phyloP scores from a whole-genome alignment of 176 grass and related monocot genomes.

The Aechmea fasciata region DNA sequence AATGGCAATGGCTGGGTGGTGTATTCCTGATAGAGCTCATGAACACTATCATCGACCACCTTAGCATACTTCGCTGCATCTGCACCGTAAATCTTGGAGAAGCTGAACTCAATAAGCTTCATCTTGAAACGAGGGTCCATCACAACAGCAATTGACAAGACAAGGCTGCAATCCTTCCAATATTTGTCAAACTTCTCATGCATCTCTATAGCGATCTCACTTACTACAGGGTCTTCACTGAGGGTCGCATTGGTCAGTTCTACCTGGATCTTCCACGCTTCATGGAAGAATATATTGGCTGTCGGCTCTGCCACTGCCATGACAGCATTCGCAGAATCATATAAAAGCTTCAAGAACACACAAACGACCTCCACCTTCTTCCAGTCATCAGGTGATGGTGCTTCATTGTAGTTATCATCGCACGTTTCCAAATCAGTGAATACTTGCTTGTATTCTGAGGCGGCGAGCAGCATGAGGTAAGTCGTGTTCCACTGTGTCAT shows the following conservation, averaged over 20 bases:
- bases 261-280: constrained; percentile 80
- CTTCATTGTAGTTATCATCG: constrained; percentile 81
- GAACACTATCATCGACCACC: constrained; percentile 53
- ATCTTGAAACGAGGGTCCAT: constrained; percentile 96
- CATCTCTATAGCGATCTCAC: constrained; percentile 63
- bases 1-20: constrained; percentile 38
- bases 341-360: constrained; percentile 47
- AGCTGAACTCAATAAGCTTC: constrained; percentile 87
- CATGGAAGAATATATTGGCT: constrained; percentile 79
- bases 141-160: constrained; percentile 68
- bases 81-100: constrained; percentile 73
- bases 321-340: constrained; percentile 66
- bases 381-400: constrained; percentile 71
- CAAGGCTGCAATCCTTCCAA: constrained; percentile 87
- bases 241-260: constrained; percentile 44
- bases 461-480: constrained; percentile 77
- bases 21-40: constrained; percentile 74
- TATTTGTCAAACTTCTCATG: constrained; percentile 89
- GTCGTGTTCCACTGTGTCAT: constrained; percentile 87
- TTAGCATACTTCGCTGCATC: constrained; percentile 60
- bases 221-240: constrained; percentile 46
- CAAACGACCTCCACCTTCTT: constrained; percentile 64
- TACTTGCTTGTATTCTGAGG: constrained; percentile 71
- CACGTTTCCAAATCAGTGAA: constrained; percentile 57
- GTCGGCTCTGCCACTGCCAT: constrained; percentile 58